phyloP scores from a whole-genome alignment of 805 yeast genomes.

The Suhomyces tanzawaensis region DNA sequence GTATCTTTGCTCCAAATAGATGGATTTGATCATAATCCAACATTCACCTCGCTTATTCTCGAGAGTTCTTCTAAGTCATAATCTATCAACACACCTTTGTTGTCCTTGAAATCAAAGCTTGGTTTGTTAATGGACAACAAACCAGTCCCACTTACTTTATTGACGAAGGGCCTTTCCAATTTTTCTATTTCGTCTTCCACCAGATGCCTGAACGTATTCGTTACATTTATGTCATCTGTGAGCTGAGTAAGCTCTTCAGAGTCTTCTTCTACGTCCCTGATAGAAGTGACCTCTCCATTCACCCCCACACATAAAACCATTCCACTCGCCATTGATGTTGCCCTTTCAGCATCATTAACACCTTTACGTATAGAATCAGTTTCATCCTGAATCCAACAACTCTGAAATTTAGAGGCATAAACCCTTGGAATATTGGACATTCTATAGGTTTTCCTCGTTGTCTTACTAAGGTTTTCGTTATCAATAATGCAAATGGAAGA shows the following conservation, averaged over 20 bases:
- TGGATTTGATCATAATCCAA: not conserved
- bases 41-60: conserved; percentile 3
- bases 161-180: conserved; percentile 31
- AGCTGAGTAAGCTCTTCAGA: conserved; percentile 16
- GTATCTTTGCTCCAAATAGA: not conserved
- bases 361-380: not conserved
- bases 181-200: conserved; percentile 17
- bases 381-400: conserved; percentile 18
- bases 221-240: conserved; percentile 11
- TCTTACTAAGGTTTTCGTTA: conserved; percentile 6
- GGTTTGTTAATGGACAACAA: conserved; percentile 35
- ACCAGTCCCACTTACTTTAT: conserved; percentile 42
- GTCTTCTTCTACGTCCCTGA: conserved; percentile 15
- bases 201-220: conserved; percentile 7
- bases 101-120: conserved; percentile 28
- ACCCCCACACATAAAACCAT: conserved; percentile 31
- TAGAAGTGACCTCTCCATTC: conserved; percentile 33
- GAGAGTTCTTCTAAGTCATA: conserved; percentile 32
- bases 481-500: conserved; percentile 30
- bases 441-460: conserved; percentile 14
- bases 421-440: conserved; percentile 35
- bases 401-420: conserved; percentile 19
- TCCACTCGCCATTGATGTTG: not conserved
- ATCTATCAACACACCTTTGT: conserved; percentile 27
- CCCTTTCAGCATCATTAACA: not conserved